Evolutionary conservation across 1,139 yeast species (phyloP).

Genomic region (Meyerozyma carpophila): DNA sequence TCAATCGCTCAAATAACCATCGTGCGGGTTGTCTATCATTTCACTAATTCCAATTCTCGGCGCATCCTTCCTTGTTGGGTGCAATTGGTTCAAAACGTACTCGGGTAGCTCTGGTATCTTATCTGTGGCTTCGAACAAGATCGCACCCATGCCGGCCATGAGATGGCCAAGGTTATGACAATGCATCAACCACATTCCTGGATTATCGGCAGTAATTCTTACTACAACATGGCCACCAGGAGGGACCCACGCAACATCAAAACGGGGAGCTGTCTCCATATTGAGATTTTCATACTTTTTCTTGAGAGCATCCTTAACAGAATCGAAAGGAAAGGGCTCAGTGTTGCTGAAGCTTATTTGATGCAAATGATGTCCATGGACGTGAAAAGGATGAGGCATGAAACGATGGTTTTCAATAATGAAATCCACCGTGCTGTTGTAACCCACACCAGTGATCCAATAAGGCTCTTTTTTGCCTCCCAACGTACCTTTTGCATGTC

Average conservation of each 20-base stretch:
- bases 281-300: constrained; percentile 12
- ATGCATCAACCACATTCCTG: constrained; percentile 21
- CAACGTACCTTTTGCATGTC: background rate
- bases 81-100: constrained; percentile 4
- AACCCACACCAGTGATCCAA: constrained; percentile 14
- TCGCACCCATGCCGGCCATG: constrained; percentile 32
- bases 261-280: constrained; percentile 17
- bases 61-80: background rate
- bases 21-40: background rate
- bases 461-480: constrained; percentile 2
- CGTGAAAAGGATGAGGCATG: constrained; percentile 29
- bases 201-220: constrained; percentile 16
- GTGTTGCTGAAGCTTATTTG: constrained; percentile 18
- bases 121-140: constrained; percentile 20
- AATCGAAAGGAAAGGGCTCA: constrained; percentile 16
- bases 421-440: constrained; percentile 24
- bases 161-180: constrained; percentile 35
- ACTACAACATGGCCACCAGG: constrained; percentile 24
- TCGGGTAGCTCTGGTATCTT: constrained; percentile 12
- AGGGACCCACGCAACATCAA: constrained; percentile 22
- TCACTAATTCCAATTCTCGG: background rate
- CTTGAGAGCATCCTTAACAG: constrained; percentile 18
- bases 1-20: background rate
- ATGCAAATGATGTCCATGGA: constrained; percentile 31
- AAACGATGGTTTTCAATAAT: constrained; percentile 20